Base-by-base conservation (phyloP, 2,329 filamentous ascomycete species). In the Aspergillus sclerotialis region DNA sequence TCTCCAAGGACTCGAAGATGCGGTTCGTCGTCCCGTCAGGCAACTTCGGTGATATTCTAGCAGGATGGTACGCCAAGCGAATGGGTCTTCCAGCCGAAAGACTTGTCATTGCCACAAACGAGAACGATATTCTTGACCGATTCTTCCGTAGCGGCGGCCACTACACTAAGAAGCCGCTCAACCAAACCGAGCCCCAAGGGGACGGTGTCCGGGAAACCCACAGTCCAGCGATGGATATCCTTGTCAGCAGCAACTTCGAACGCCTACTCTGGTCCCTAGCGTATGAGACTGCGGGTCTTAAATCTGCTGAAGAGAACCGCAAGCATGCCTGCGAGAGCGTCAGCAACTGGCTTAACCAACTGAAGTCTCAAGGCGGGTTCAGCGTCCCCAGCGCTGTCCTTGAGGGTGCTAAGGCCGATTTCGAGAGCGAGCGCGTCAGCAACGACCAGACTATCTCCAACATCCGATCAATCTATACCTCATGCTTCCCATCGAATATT, bases 161-260 rank as follows among this genome's bases (percentile, higher is more conserved):
- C 46, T 96, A 96, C 65, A 85, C 92, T 68, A 96, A 95, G 74
- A 75, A 88, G 7, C 19, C 19, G 7, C 6, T 23, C 7, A 6
- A 23, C 19, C 19, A 23, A 10, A 10, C 19, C 52, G 69, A 79
- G 7, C 70, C 78, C 6, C 39, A 50, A 9, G 50, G 68, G 28
- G 76, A 78, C 28, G 86, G 84, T 24, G 87, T 90, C 42, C 89
- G 87, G 66, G 89, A 94, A 67, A 98, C 92, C 0, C 75, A 93
- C 33, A 88, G 83, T 49, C 92, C 92, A 0, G 92, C 92, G 29
- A 96, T 98, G 92, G 92, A 98, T 61, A 96, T 96, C 46, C 72
- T 96, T 3, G 89, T 96, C 9, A 90, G 84, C 15, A 92, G 84
- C 60, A 98, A 98, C 69, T 96, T 98, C 58, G 92, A 98, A 71